These are phyloP conservation scores for Thuja plicata DNA, from an alignment of 83 land plant species.

Conservation along the genomic window DNA sequence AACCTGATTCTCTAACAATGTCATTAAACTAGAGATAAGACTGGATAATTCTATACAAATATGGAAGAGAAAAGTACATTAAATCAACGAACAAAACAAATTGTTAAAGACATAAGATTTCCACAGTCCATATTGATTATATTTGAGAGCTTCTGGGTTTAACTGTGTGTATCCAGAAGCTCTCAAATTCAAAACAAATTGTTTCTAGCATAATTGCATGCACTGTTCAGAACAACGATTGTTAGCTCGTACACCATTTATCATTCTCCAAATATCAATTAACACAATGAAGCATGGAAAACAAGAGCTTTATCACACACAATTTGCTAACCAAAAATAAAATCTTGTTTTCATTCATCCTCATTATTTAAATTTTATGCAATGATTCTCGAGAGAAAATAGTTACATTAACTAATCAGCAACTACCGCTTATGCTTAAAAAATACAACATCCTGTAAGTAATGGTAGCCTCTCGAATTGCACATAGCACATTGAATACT, in stretches of 20 bases:
- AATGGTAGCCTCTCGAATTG: neutral
- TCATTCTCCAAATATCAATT: neutral
- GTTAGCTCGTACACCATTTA: neutral
- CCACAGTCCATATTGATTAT: too few species aligned
- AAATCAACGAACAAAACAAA: neutral
- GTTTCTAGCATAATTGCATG: neutral
- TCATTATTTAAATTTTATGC: too few species aligned
- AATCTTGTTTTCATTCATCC: neutral
- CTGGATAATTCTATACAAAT: neutral
- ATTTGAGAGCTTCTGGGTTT: too few species aligned
- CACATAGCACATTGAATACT: too few species aligned
- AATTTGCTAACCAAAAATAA: neutral
- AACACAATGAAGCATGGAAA: neutral
- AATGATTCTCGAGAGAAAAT: neutral
- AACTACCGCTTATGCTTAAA: neutral
- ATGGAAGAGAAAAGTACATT: neutral
- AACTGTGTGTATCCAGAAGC: too few species aligned
- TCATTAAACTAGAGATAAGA: neutral
- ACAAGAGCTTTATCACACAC: neutral
- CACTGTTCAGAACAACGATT: neutral
- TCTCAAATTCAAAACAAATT: too few species aligned
- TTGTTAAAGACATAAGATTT: too few species aligned
- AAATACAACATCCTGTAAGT: neutral
- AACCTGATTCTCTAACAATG: neutral
- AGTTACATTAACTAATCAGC: neutral